phyloP scores from a whole-genome alignment of 192 early-diverging fungal species.

The Phycomyces nitens region DNA sequence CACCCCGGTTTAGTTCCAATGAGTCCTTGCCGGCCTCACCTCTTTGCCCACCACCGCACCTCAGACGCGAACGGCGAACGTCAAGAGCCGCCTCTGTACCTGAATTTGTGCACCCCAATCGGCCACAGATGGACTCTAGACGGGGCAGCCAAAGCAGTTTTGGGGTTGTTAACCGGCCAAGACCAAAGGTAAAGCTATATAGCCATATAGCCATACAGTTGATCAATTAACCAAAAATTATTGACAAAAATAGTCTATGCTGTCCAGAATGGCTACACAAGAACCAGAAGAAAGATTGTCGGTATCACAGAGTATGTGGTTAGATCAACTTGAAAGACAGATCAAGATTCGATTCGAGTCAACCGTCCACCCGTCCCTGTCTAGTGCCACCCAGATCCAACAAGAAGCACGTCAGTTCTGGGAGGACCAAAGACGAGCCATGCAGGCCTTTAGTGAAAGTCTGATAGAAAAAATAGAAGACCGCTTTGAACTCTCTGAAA shows the following conservation, averaged over 20 bases:
- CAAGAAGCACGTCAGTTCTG: constrained; percentile 3
- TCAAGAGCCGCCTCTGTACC: background rate
- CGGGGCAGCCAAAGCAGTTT: background rate
- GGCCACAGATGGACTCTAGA: background rate
- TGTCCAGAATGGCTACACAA: background rate
- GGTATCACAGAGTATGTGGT: background rate
- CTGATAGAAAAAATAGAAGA: constrained; percentile 4
- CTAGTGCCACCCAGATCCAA: background rate
- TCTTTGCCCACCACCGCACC: background rate
- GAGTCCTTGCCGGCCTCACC: background rate
- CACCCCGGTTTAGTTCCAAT: background rate
- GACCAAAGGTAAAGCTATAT: background rate
- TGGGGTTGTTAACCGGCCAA: background rate
- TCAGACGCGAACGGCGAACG: background rate
- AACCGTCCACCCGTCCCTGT: background rate
- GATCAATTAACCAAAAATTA: background rate
- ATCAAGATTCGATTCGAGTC: background rate
- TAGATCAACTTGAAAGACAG: background rate
- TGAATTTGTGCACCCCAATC: background rate
- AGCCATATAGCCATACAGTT: too few relatives aligned
- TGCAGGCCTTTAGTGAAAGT: background rate
- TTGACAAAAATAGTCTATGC: background rate
- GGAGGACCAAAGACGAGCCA: constrained; percentile 18
- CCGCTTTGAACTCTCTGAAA: background rate
- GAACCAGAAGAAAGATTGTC: background rate